These are phyloP conservation scores for Dryas integrifolia DNA, from an alignment of 331 rosid genomes.

Conservation along the genomic window DNA sequence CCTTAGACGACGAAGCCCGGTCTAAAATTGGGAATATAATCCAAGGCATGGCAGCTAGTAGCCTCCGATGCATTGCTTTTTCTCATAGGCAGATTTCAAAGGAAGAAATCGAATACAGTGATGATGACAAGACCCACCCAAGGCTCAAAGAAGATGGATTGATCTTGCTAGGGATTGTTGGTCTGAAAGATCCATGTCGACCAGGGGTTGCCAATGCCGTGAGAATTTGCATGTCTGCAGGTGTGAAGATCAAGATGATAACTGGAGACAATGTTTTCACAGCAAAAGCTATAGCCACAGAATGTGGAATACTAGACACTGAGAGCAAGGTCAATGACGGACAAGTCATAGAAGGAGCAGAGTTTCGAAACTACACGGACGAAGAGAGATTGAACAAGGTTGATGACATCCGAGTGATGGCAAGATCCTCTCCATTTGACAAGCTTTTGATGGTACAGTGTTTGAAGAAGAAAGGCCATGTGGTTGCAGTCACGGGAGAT, in stretches of 20 bases:
- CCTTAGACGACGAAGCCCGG: constrained; percentile 42
- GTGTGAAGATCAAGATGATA: constrained; percentile 78
- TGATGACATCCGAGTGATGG: constrained; percentile 67
- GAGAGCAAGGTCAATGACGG: constrained; percentile 21
- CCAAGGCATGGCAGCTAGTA: constrained; percentile 87
- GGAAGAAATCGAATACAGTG: constrained; percentile 28
- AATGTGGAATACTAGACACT: constrained; percentile 65
- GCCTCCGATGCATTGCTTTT: constrained; percentile 84
- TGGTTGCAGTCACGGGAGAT: constrained; percentile 86
- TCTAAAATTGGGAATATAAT: constrained; percentile 46
- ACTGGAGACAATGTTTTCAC: constrained; percentile 89
- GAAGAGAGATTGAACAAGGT: constrained; percentile 67
- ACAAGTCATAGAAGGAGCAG: constrained; percentile 66
- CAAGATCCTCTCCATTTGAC: constrained; percentile 81
- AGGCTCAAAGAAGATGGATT: constrained; percentile 49
- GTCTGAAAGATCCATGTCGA: constrained; percentile 85
- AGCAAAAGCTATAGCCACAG: constrained; percentile 79
- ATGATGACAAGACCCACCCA: constrained; percentile 20
- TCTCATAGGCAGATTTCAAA: constrained; percentile 50
- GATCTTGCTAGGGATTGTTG: constrained; percentile 69
- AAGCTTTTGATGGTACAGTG: constrained; percentile 82
- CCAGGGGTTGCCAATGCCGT: constrained; percentile 56
- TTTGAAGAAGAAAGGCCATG: constrained; percentile 64
- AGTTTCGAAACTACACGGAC: constrained; percentile 59
- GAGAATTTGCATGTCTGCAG: constrained; percentile 56